Conservation (phyloP, 768 basidiomycete species). For the Tricholoma furcatifolium region DNA sequence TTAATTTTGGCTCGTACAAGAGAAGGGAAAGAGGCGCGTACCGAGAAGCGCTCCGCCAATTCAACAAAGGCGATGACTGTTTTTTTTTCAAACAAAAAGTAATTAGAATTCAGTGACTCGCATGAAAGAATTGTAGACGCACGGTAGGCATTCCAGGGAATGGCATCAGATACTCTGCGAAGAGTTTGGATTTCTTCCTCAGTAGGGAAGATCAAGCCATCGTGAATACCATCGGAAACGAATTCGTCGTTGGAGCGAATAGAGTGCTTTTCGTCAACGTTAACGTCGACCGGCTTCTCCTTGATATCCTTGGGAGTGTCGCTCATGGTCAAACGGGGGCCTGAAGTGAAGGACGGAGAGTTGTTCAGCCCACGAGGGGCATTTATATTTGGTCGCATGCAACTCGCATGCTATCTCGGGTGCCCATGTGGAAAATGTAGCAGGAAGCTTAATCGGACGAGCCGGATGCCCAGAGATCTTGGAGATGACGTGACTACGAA, state of each 20-base stretch:
- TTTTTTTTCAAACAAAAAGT: neutral
- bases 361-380: too few species aligned
- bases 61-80: conserved; percentile 66
- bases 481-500: too few species aligned
- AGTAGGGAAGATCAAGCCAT: conserved; percentile 62
- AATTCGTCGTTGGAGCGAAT: neutral
- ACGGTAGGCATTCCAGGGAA: conserved; percentile 60
- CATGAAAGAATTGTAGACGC: conserved; percentile 14
- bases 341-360: too few species aligned
- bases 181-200: conserved; percentile 59
- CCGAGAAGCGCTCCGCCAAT: conserved; percentile 73
- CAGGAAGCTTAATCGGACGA: too few species aligned
- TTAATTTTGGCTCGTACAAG: neutral
- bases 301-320: neutral
- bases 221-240: conserved; percentile 31
- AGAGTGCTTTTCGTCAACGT: neutral
- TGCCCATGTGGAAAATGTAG: too few species aligned
- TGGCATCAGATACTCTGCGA: conserved; percentile 55
- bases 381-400: too few species aligned
- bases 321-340: neutral
- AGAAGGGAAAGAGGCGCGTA: conserved; percentile 22
- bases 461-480: too few species aligned
- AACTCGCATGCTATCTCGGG: too few species aligned
- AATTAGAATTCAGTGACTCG: neutral
- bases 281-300: neutral